phyloP scores from a whole-genome alignment of 2,329 filamentous ascomycete genomes.

The Fusarium subtropicale region DNA sequence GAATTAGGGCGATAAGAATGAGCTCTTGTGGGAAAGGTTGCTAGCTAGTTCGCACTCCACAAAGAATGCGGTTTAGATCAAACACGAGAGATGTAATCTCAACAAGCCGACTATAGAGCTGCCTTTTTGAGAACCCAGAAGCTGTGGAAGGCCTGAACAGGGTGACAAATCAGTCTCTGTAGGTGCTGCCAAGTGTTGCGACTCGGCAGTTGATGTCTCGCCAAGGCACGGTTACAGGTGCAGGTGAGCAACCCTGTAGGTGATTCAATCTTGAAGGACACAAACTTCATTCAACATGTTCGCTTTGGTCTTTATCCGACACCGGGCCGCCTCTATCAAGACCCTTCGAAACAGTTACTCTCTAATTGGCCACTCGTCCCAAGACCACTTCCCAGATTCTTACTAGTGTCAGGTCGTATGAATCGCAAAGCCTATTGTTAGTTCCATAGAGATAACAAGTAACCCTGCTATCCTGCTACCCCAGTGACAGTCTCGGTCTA shows the following conservation, averaged over 20 bases:
- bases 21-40: neutral
- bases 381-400: neutral
- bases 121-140: too few species aligned
- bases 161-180: neutral
- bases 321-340: neutral
- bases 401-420: neutral
- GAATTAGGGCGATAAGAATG: neutral
- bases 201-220: neutral
- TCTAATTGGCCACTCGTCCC: neutral
- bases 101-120: neutral
- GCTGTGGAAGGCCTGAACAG: too few species aligned
- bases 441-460: neutral
- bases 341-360: neutral
- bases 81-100: neutral
- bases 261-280: neutral
- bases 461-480: neutral
- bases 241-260: neutral
- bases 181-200: neutral
- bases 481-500: slow-evolving; percentile 6
- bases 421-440: neutral
- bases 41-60: neutral
- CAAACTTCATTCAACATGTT: neutral
- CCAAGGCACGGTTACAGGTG: neutral
- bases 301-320: neutral
- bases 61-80: neutral